A percentile compares a stretch with the other conserved stretches of the same genome.
These are phyloP conservation scores for Dioscorea alata DNA, from an alignment of 106 monocot species.

Conservation along the genomic window DNA sequence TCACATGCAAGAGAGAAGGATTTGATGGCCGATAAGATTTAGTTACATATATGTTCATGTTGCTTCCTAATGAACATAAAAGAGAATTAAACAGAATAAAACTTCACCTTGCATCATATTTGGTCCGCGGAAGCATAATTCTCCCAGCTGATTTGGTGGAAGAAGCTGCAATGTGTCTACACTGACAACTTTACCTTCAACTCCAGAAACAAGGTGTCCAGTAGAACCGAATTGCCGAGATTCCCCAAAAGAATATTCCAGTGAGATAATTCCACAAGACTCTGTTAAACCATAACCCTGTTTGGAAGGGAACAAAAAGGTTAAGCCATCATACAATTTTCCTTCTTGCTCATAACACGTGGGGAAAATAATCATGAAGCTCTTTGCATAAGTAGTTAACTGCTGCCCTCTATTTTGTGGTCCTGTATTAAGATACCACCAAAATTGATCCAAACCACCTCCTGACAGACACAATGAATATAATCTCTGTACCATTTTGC, in stretches of 20 bases:
- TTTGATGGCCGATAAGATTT: too few relatives aligned
- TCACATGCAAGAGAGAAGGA: too few relatives aligned
- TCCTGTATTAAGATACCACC: too few relatives aligned
- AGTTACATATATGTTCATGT: too few relatives aligned
- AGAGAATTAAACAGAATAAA: neutral
- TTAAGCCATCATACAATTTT: neutral
- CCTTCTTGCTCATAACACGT: too few relatives aligned
- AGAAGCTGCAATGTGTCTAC: conserved; percentile 49
- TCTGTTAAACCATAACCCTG: conserved; percentile 98
- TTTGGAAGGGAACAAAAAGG: neutral
- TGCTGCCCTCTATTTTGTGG: too few relatives aligned
- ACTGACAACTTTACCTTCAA: conserved; percentile 70
- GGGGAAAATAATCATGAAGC: neutral
- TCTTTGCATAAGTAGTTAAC: too few relatives aligned
- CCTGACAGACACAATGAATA: too few relatives aligned
- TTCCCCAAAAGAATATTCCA: conserved; percentile 39
- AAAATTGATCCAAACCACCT: too few relatives aligned
- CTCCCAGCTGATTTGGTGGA: conserved; percentile 84
- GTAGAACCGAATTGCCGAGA: conserved; percentile 46
- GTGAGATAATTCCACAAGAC: conserved; percentile 56
- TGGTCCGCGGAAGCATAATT: conserved; percentile 79
- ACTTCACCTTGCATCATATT: conserved; percentile 86
- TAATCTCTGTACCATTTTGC: too few relatives aligned
- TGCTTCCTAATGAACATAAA: too few relatives aligned
- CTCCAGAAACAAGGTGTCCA: conserved; percentile 40